Conservation (phyloP, 2,329 filamentous ascomycete genomes). For the Periconia digitata region DNA sequence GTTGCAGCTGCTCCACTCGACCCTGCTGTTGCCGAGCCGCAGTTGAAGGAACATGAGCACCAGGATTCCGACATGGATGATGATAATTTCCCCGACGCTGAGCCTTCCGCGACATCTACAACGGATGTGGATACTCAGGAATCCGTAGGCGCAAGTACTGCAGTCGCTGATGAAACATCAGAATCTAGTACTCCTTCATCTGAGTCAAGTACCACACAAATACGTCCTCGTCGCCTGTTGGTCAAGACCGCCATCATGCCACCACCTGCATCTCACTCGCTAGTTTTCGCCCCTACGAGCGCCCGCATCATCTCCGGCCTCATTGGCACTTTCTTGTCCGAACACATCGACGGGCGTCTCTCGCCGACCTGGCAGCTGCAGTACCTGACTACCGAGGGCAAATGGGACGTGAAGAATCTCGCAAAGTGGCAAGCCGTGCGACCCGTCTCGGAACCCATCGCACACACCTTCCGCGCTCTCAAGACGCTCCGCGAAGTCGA, state of each 20-base stretch:
- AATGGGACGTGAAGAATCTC: slow-evolving; percentile 98
- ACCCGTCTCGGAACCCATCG: slow-evolving; percentile 78
- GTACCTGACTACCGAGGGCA: slow-evolving; percentile 83
- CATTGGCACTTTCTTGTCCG: slow-evolving; percentile 77
- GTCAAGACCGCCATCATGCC: slow-evolving; percentile 73
- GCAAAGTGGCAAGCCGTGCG: slow-evolving; percentile 82
- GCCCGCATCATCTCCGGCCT: slow-evolving; percentile 77
- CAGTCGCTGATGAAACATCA: slow-evolving; percentile 38
- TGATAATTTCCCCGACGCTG: slow-evolving; percentile 24
- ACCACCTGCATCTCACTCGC: slow-evolving; percentile 75
- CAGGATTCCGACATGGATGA: slow-evolving; percentile 39
- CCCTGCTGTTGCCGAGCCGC: slow-evolving; percentile 24
- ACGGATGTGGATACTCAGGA: slow-evolving; percentile 19
- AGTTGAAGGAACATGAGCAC: slow-evolving; percentile 27
- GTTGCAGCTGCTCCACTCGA: slow-evolving; percentile 56
- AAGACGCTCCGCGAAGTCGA: slow-evolving; percentile 93
- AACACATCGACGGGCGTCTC: slow-evolving; percentile 74
- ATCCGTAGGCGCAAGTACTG: slow-evolving; percentile 6
- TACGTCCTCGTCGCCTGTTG: slow-evolving; percentile 38
- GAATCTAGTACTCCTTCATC: slow-evolving; percentile 21
- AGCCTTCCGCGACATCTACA: slow-evolving; percentile 20
- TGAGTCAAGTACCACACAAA: slow-evolving; percentile 3
- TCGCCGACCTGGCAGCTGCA: slow-evolving; percentile 89
- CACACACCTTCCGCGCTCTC: slow-evolving; percentile 79
- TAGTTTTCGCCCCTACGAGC: slow-evolving; percentile 75